Conservation (phyloP, 2,329 filamentous ascomycete genomes). For the Trichoderma koningiopsis region DNA sequence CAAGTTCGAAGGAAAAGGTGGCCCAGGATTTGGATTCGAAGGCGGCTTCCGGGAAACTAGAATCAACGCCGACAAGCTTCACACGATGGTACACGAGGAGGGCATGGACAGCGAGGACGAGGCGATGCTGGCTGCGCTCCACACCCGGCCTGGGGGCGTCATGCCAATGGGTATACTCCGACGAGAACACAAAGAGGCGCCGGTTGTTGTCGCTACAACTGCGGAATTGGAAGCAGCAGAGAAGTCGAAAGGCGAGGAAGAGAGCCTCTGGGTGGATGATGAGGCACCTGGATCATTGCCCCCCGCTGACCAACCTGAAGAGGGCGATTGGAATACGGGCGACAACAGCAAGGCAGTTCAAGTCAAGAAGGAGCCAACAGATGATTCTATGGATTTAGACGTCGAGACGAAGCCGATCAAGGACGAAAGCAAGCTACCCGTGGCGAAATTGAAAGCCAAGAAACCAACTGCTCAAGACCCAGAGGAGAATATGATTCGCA, state of each 20-base stretch:
- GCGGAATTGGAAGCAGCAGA: conserved; percentile 60
- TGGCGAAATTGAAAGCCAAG: conserved; percentile 34
- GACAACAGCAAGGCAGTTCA: conserved; percentile 39
- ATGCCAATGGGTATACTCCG: conserved; percentile 61
- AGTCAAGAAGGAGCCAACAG: conserved; percentile 50
- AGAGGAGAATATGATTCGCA: conserved; percentile 44
- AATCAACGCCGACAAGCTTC: conserved; percentile 61
- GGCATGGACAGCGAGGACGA: conserved; percentile 51
- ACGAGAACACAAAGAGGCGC: conserved; percentile 56
- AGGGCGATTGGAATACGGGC: conserved; percentile 50
- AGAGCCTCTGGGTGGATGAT: conserved; percentile 50
- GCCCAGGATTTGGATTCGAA: conserved; percentile 43
- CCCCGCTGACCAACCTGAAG: conserved; percentile 38
- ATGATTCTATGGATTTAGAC: conserved; percentile 47
- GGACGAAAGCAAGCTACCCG: conserved; percentile 32
- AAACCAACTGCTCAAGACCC: conserved; percentile 38
- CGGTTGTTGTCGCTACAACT: conserved; percentile 57
- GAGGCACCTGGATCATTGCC: conserved; percentile 36
- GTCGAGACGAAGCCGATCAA: conserved; percentile 32
- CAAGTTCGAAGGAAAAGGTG: conserved; percentile 45
- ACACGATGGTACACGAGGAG: conserved; percentile 46
- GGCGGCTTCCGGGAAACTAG: conserved; percentile 46
- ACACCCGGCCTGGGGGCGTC: conserved; percentile 37
- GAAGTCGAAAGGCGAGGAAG: conserved; percentile 46
- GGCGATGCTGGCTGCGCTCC: conserved; percentile 43